These are phyloP conservation scores for Phylloporus sp. DNA, from an alignment of 768 basidiomycete genomes.

Conservation along the genomic window DNA sequence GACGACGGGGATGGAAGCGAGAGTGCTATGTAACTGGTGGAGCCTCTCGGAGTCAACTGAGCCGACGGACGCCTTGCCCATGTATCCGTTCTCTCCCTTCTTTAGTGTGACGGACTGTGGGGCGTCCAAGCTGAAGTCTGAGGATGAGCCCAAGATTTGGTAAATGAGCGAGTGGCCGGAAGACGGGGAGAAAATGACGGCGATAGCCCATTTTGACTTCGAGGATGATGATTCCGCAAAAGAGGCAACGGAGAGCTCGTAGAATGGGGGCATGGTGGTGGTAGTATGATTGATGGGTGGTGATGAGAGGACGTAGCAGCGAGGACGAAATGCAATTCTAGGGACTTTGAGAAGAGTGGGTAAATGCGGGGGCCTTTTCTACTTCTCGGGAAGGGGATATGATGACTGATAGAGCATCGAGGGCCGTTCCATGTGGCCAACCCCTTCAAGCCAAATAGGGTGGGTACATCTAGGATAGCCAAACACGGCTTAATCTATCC, in stretches of 20 bases:
- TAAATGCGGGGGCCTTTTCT: slow-evolving; percentile 15
- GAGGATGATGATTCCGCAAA: slow-evolving; percentile 21
- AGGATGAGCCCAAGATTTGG: slow-evolving; percentile 26
- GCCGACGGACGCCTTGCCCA: slow-evolving; percentile 22
- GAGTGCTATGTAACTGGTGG: slow-evolving; percentile 26
- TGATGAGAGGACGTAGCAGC: neutral
- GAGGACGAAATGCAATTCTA: neutral
- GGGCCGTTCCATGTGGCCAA: slow-evolving; percentile 19
- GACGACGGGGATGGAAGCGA: slow-evolving; percentile 23
- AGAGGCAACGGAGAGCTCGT: slow-evolving; percentile 30
- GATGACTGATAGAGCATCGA: slow-evolving; percentile 16
- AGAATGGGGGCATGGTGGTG: slow-evolving; percentile 30
- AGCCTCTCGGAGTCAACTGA: slow-evolving; percentile 27
- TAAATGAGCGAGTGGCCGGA: slow-evolving; percentile 30
- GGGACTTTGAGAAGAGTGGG: slow-evolving; percentile 1
- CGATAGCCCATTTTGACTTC: slow-evolving; percentile 25
- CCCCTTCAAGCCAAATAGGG: slow-evolving; percentile 20
- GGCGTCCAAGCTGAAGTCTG: slow-evolving; percentile 29
- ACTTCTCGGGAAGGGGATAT: slow-evolving; percentile 6
- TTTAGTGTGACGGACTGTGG: slow-evolving; percentile 33
- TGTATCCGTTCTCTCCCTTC: slow-evolving; percentile 27
- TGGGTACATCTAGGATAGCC: slow-evolving; percentile 14
- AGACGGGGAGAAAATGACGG: slow-evolving; percentile 25
- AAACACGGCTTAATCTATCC: slow-evolving; percentile 31
- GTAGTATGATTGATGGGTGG: neutral